Evolutionary conservation across 257 asterid species (phyloP).

Genomic region (Agastache rugosa): DNA sequence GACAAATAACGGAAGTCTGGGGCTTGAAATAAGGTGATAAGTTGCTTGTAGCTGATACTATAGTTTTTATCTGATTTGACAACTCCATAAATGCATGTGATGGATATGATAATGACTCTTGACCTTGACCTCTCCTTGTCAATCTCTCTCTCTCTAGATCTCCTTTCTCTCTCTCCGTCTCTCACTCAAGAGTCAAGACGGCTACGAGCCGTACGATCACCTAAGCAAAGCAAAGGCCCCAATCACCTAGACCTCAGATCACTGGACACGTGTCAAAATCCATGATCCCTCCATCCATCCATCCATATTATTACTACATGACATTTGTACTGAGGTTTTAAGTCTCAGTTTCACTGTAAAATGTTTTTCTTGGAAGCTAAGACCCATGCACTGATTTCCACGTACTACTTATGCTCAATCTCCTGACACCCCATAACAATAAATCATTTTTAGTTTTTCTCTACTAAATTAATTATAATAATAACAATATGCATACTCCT

Average conservation of each 20-base stretch:
- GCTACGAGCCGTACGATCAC: conserved; percentile 34
- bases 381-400: conserved; percentile 45
- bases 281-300: conserved; percentile 42
- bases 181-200: background rate
- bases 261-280: conserved; percentile 46
- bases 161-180: background rate
- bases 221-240: background rate
- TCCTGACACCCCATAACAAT: background rate
- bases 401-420: conserved; percentile 24
- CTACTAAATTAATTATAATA: too few relatives aligned
- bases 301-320: conserved; percentile 32
- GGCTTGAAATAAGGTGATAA: conserved; percentile 14
- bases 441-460: background rate
- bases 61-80: conserved; percentile 49
- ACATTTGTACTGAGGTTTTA: conserved; percentile 31
- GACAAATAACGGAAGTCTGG: conserved; percentile 16
- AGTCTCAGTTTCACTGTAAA: conserved; percentile 29
- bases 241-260: background rate
- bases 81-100: conserved; percentile 61
- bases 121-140: conserved; percentile 62
- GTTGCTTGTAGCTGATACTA: conserved; percentile 28
- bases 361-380: conserved; percentile 24
- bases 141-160: conserved; percentile 30
- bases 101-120: conserved; percentile 47
- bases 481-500: too few relatives aligned